Conservation (phyloP, 2,329 filamentous ascomycete genomes). For the Fusarium nodosum region DNA sequence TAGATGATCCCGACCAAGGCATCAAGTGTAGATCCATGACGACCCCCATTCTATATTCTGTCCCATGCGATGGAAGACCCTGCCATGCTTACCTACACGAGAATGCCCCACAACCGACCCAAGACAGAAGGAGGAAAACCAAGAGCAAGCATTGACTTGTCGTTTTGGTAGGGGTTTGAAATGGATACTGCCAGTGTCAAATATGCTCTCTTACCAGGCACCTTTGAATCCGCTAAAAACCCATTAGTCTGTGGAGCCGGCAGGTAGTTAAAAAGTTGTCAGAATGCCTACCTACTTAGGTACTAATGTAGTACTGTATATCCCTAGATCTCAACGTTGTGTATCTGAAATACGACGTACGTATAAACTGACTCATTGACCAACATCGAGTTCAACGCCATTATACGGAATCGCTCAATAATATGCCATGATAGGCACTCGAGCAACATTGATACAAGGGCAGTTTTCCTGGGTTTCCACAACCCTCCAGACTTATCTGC, state of each 20-base stretch:
- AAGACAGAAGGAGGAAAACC: conserved; percentile 21
- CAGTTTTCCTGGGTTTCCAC: neutral
- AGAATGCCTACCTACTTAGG: neutral
- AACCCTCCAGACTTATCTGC: neutral
- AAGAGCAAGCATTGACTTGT: neutral
- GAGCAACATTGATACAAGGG: neutral
- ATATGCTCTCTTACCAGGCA: conserved; percentile 8
- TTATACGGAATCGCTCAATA: neutral
- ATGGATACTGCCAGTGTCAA: conserved; percentile 8
- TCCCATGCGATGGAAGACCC: conserved; percentile 29
- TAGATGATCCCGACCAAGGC: conserved; percentile 22
- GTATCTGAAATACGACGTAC: conserved; percentile 13
- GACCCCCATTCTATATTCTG: conserved; percentile 34
- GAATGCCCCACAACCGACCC: conserved; percentile 21
- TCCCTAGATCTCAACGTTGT: conserved; percentile 1
- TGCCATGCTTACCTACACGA: conserved; percentile 23
- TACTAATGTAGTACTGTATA: neutral
- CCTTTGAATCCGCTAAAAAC: conserved; percentile 17
- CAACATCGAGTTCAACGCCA: neutral
- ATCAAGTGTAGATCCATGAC: conserved; percentile 25
- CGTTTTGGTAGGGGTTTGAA: neutral
- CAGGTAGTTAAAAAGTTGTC: neutral
- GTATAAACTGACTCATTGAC: conserved; percentile 7
- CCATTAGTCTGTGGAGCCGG: neutral
- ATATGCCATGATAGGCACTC: neutral